Evolutionary conservation across 2,329 filamentous ascomycete genomes (phyloP), one percentile per base, ranked within the genome.

Genomic region (Aspergillus sp.): DNA sequence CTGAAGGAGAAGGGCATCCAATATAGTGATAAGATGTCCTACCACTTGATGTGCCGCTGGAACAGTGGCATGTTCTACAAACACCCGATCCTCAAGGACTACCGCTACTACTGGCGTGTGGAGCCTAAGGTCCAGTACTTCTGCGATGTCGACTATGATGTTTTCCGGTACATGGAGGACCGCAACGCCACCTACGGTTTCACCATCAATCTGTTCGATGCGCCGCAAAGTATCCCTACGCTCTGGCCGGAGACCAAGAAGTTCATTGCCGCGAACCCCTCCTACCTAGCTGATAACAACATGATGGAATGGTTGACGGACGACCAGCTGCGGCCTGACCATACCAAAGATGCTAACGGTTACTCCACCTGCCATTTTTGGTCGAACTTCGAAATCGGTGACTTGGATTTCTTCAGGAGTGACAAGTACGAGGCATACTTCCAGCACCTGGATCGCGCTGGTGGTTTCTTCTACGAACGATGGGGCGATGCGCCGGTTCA

Each of bases 321-420:
- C 66, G 82, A 80, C 52, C 70, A 77, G 48, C 79, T 84, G 43
- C 81, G 93, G 43, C 90, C 91, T 1, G 81, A 88, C 12, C 86
- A 95, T 68, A 88, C 89, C 63, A 67, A 77, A 46, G 82, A 84
- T 53, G 91, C 91, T 5, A 86, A 95, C 60, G 93, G 93, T 30
- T 98, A 95, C 75, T 95, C 89, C 30, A 97, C 93, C 2, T 98
- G 93, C 68, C 93, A 98, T 70, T 98, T 98, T 76, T 98, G 93
- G 93, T 93, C 85, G 61, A 98, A 98, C 70, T 98, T 98, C 60
- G 93, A 98, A 71, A 91, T 98, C 60, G 91, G 81, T 42, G 89
- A 96, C 68, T 81, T 98, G 79, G 81, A 81, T 53, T 95, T 98
- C 70, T 98, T 90, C 88, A 78, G 93, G 43, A 88, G 89, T 63